These are phyloP conservation scores for Pogostemon cablin DNA, from an alignment of 257 asterid species.

Conservation along the genomic window DNA sequence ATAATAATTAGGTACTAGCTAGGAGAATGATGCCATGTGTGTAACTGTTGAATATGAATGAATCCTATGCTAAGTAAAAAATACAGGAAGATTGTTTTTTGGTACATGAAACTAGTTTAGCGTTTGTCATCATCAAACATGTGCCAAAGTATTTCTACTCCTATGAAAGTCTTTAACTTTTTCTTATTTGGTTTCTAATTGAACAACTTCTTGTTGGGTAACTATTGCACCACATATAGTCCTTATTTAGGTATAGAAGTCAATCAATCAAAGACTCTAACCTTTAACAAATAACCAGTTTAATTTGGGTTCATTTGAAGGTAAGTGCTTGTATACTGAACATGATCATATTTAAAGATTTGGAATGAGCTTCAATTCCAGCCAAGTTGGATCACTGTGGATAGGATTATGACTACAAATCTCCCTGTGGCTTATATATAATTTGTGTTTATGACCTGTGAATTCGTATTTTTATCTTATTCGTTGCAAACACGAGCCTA, in stretches of 20 bases:
- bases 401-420: too few relatives aligned
- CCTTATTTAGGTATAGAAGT: not conserved
- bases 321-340: not conserved
- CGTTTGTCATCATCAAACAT: not conserved
- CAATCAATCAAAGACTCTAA: not conserved
- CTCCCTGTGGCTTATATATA: not conserved
- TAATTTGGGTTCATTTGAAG: slow-evolving; percentile 5
- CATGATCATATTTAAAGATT: not conserved
- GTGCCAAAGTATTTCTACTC: not conserved
- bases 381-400: not conserved
- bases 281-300: not conserved
- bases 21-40: slow-evolving; percentile 1
- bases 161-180: not conserved
- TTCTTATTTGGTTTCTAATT: not conserved
- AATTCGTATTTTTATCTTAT: not conserved
- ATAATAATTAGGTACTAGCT: not conserved
- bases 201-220: not conserved
- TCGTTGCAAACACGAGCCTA: not conserved
- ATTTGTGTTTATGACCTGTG: not conserved
- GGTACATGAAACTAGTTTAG: not conserved
- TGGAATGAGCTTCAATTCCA: not conserved
- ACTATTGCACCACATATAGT: not conserved
- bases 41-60: not conserved
- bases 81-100: slow-evolving; percentile 4
- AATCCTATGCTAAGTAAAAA: slow-evolving; percentile 13